Evolutionary conservation across 1,284 basidiomycete genomes (phyloP).

Genomic region (Cystobasidiaceae sp.): DNA sequence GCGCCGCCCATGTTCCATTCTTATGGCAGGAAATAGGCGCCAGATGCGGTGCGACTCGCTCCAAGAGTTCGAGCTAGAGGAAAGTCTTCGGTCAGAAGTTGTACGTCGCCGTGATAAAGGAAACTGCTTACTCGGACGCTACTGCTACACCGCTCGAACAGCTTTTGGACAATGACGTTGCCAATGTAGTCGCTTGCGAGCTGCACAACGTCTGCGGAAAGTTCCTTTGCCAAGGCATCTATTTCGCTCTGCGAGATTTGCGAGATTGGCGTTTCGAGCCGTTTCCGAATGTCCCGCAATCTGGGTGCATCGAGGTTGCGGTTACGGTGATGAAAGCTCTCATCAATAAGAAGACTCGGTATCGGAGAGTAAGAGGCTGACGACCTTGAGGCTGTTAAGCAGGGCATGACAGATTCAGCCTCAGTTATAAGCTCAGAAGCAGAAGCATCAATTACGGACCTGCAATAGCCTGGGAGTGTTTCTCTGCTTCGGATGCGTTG

Average conservation of each 20-base stretch:
- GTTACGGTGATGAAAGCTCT: conserved; percentile 27
- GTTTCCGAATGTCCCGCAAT: conserved; percentile 87
- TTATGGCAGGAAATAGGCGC: conserved; percentile 95
- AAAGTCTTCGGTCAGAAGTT: conserved; percentile 44
- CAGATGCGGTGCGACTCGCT: conserved; percentile 85
- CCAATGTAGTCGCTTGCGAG: conserved; percentile 98
- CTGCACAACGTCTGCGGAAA: conserved; percentile 74
- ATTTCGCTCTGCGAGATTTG: conserved; percentile 79
- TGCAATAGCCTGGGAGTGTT: conserved; percentile 72
- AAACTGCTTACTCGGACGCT: neutral
- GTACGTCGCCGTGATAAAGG: neutral
- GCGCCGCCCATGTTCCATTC: conserved; percentile 99
- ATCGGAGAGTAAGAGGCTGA: conserved; percentile 90
- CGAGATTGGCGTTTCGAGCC: conserved; percentile 63
- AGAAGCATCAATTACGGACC: conserved; percentile 54
- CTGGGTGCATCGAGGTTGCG: conserved; percentile 84
- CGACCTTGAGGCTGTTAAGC: conserved; percentile 73
- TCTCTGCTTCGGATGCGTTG: conserved; percentile 69
- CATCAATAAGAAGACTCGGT: conserved; percentile 63
- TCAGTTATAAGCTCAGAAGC: neutral
- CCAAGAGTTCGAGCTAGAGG: conserved; percentile 81
- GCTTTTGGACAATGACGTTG: conserved; percentile 67
- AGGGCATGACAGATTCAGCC: neutral
- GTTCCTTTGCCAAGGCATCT: conserved; percentile 80
- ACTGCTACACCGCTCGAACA: conserved; percentile 29